Conservation (phyloP, 805 yeast species). For the Candida tammaniensis region DNA sequence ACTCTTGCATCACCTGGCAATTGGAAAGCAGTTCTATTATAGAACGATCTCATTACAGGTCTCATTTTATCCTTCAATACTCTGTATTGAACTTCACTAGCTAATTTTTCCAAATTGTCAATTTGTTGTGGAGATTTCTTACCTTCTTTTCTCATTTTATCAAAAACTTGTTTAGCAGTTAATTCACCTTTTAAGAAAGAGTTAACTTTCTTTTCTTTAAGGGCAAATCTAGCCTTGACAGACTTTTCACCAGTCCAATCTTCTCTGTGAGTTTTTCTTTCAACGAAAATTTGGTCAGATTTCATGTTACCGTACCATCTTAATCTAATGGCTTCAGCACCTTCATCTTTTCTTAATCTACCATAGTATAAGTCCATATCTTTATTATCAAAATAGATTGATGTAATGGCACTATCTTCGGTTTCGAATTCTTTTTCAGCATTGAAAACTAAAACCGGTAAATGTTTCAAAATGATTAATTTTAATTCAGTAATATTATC, state of each 20-base stretch:
- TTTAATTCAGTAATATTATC: constrained; percentile 96
- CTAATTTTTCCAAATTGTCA: constrained; percentile 87
- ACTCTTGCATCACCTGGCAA: constrained; percentile 99
- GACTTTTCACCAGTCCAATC: constrained; percentile 99
- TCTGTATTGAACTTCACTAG: constrained; percentile 89
- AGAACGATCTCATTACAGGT: constrained; percentile 94
- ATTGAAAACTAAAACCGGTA: constrained; percentile 96
- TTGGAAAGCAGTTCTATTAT: constrained; percentile 98
- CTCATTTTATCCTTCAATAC: constrained; percentile 79
- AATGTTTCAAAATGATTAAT: constrained; percentile 85
- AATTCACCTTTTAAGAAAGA: constrained; percentile 78
- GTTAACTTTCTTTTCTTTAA: constrained; percentile 89
- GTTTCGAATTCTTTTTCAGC: constrained; percentile 92
- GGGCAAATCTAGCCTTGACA: constrained; percentile 94
- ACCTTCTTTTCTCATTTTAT: constrained; percentile 89
- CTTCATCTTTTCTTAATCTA: constrained; percentile 92
- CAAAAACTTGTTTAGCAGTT: constrained; percentile 87
- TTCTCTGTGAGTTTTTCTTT: constrained; percentile 96
- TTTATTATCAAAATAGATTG: constrained; percentile 91
- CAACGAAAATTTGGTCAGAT: constrained; percentile 88
- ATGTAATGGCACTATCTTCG: constrained; percentile 95
- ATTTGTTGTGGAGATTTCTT: constrained; percentile 84
- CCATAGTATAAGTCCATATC: constrained; percentile 91
- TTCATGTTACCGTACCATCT: constrained; percentile 99
- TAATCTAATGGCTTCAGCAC: constrained; percentile 97